These are phyloP conservation scores for Termitomyces sp. DNA, from an alignment of 768 basidiomycete species.

Conservation along the genomic window DNA sequence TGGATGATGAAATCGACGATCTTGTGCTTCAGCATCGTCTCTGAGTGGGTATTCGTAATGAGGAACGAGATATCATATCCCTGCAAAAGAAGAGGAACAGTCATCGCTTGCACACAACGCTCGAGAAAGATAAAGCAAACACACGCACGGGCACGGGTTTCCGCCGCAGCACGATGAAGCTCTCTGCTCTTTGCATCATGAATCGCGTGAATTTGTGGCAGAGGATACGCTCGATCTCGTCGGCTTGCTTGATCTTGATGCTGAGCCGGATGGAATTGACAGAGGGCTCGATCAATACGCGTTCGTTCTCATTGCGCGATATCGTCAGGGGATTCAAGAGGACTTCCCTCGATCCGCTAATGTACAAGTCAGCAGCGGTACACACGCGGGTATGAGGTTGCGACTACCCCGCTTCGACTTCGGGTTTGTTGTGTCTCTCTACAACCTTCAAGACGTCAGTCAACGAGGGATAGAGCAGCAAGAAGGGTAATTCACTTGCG, in stretches of 20 bases:
- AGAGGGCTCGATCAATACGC: conserved; percentile 94
- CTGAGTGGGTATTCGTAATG: conserved; percentile 94
- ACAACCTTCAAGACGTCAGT: conserved; percentile 59
- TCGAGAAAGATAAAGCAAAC: not conserved
- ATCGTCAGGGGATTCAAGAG: conserved; percentile 91
- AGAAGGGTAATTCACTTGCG: conserved; percentile 56
- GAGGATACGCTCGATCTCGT: conserved; percentile 95
- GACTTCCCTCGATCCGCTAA: conserved; percentile 87
- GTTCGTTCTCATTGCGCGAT: conserved; percentile 95
- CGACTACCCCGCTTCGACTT: conserved; percentile 78
- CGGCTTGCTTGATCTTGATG: conserved; percentile 99
- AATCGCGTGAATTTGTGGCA: conserved; percentile 99
- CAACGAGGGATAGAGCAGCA: conserved; percentile 2
- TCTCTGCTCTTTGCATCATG: conserved; percentile 98
- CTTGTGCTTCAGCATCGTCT: conserved; percentile 99
- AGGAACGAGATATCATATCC: conserved; percentile 99
- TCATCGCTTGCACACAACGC: not conserved
- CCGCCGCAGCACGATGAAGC: conserved; percentile 91
- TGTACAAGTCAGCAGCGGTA: conserved; percentile 5
- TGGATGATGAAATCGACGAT: conserved; percentile 99
- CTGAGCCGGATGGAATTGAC: conserved; percentile 96
- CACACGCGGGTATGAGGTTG: not conserved
- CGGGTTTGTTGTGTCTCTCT: conserved; percentile 96
- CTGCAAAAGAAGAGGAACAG: conserved; percentile 32
- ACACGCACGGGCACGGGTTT: conserved; percentile 80